These are phyloP conservation scores for Lablab purpureus DNA, from an alignment of 306 rosid species.

Conservation along the genomic window DNA sequence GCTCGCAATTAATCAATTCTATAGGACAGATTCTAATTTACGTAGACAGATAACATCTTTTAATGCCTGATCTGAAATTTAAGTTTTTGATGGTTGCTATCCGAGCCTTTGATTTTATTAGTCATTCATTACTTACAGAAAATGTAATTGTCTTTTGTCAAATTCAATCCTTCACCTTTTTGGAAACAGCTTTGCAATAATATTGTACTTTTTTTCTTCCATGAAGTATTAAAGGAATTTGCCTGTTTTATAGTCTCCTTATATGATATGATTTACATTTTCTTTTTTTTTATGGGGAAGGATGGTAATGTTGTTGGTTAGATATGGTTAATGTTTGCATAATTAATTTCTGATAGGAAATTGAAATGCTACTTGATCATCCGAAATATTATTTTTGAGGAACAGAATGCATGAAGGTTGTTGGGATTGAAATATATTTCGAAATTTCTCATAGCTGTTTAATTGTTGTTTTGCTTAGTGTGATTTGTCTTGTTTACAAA, in stretches of 20 bases:
- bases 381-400: background rate
- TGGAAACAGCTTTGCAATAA: background rate
- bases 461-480: background rate
- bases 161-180: background rate
- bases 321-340: background rate
- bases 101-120: background rate
- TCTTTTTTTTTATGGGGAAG: background rate
- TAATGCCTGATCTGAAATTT: background rate
- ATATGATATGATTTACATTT: background rate
- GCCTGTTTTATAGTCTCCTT: background rate
- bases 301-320: background rate
- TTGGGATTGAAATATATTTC: background rate
- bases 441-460: slow-evolving; percentile 1
- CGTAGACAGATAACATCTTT: background rate
- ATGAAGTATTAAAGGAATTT: background rate
- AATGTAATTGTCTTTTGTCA: background rate
- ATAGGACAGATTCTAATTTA: background rate
- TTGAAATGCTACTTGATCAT: background rate
- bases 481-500: background rate
- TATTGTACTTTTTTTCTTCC: background rate
- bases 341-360: background rate
- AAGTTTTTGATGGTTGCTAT: background rate
- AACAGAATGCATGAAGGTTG: background rate
- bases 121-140: background rate
- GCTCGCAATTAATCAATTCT: background rate